phyloP scores from a whole-genome alignment of 2,329 filamentous ascomycete genomes.

The Fusarium beomiforme region DNA sequence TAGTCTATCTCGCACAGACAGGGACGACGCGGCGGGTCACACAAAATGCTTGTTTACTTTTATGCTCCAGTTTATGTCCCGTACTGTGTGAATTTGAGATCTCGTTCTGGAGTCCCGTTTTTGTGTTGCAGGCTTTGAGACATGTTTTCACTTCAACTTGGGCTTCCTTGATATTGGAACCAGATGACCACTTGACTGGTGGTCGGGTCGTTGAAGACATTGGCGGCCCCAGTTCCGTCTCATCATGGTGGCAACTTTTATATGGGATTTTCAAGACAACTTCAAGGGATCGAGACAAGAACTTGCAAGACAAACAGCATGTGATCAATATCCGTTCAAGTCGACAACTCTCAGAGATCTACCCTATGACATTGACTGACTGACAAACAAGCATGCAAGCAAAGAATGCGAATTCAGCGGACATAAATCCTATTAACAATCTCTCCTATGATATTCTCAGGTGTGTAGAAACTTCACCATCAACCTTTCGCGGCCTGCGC shows the following conservation, averaged over 20 bases:
- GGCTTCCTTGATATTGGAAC: not conserved
- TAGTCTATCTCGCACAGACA: slow-evolving; percentile 31
- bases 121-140: slow-evolving; percentile 14
- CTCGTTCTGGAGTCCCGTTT: not conserved
- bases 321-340: not conserved
- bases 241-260: not conserved
- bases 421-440: slow-evolving; percentile 13
- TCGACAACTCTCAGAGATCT: not conserved
- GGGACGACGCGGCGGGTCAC: slow-evolving; percentile 35
- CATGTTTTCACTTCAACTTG: slow-evolving; percentile 24
- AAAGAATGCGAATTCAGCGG: slow-evolving; percentile 9
- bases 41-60: slow-evolving; percentile 42
- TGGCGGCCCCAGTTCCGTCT: not conserved
- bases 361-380: slow-evolving; percentile 7
- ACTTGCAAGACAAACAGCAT: not conserved
- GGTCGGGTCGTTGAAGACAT: slow-evolving; percentile 1
- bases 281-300: slow-evolving; percentile 1
- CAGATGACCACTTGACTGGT: not conserved
- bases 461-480: slow-evolving; percentile 21
- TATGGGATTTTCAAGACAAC: slow-evolving; percentile 3
- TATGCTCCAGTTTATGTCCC: slow-evolving; percentile 12
- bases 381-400: too few relatives aligned
- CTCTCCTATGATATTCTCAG: slow-evolving; percentile 18
- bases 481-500: slow-evolving; percentile 11
- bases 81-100: slow-evolving; percentile 8